Evolutionary conservation across 2,329 filamentous ascomycete genomes (phyloP), one percentile per base, ranked within the genome.

Genomic region (Fusarium sp.): DNA sequence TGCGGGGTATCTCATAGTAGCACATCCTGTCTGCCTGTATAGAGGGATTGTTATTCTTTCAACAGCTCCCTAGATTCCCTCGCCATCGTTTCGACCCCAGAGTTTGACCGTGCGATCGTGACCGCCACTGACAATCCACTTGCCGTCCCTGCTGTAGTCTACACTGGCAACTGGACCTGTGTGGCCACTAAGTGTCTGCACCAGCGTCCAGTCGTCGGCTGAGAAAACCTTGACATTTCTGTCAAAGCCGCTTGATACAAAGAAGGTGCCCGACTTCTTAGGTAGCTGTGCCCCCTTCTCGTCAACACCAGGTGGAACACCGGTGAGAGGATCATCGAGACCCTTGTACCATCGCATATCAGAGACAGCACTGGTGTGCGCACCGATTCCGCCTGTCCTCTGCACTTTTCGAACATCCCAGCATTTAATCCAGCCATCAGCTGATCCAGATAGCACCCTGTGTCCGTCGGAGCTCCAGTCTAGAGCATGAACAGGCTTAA

Each of bases 291-390:
- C 85, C n/a, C 89, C 90, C 70, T 90, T 89, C 17, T 90, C 88
- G 60, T 90, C 88, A 6, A 86, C 76, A 3, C 86, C 85, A 0
- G 90, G 86, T 9, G 86, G 82, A 2, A 83, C 80, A 37, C 89
- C 90, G 37, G 87, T 84, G 8, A 90, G 79, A 5, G 90, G 88
- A 50, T 92, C 91, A 75, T 97, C 94, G 3, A 87, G 82, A 3
- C 96, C 95, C 78, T 96, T 96, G 82, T 91, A 98, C 93, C 96
- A 98, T 66, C 94, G 86, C 67, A 99, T 81, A 78, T 99, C 96
- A 2, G 94, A 96, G 9, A 99, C 94, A 33, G 96, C 92, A 68
- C 93, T 95, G 49, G 89, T 91, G 78, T 99, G 96, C 8, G 96
- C 95, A 48, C 95, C 96, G 46, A 99, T 91, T 19, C 92, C 92